Percentiles rank a stretch among this genome's conserved stretches.
Conservation (phyloP, 208 protist genomes). For the Phytomonas sp. region DNA sequence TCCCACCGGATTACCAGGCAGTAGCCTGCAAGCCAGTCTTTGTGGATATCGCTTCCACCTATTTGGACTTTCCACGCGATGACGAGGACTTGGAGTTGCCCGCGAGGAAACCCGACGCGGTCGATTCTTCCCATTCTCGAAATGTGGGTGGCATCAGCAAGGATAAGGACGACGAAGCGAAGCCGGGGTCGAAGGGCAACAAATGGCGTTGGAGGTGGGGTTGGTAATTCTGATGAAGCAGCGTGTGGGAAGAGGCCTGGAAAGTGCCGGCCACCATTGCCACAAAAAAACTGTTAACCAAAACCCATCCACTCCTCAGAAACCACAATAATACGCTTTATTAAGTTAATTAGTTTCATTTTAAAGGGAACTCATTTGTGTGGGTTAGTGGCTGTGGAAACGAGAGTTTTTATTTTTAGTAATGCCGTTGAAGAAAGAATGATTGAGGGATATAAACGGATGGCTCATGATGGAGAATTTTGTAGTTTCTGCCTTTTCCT, state of each 20-base stretch:
- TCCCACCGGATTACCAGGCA: constrained; percentile 75
- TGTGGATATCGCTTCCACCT: constrained; percentile 77
- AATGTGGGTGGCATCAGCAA: constrained; percentile 14
- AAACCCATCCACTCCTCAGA: no score
- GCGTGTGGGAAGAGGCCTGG: neutral
- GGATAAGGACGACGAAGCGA: constrained; percentile 1
- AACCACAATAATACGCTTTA: constrained; percentile 1
- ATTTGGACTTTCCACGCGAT: constrained; percentile 47
- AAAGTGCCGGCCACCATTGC: neutral
- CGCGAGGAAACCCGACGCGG: neutral
- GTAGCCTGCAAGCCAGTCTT: constrained; percentile 79
- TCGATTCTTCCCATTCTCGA: neutral
- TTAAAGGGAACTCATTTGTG: neutral
- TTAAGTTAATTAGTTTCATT: neutral
- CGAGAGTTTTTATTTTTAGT: constrained; percentile 1
- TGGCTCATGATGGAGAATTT: neutral
- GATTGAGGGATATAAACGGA: no score
- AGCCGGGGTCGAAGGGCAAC: neutral
- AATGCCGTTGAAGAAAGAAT: neutral
- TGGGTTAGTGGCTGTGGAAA: neutral
- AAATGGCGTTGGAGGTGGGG: constrained; percentile 8
- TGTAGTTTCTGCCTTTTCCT: constrained; percentile 2
- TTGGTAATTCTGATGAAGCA: constrained; percentile 6
- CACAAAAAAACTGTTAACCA: neutral
- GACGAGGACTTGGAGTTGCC: neutral